A percentile compares a stretch with the other conserved stretches of the same genome.
Evolutionary conservation across 371 early-diverging fungal species (phyloP).

Genomic region (Mucor saturninus): DNA sequence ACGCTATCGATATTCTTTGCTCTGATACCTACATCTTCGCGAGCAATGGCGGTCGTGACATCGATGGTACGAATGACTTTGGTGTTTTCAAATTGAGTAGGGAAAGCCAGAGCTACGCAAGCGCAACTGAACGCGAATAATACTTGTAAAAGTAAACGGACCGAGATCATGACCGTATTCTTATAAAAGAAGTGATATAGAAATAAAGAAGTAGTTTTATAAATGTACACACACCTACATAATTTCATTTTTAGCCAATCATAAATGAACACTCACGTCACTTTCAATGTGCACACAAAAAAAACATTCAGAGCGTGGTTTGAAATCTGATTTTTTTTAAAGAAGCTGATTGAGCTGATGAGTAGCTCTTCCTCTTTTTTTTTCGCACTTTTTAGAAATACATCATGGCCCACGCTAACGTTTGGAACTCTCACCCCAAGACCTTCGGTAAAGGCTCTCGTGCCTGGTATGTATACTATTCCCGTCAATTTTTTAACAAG

Average conservation of each 20-base stretch:
- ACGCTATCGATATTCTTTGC: constrained; percentile 55
- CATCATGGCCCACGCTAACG: constrained; percentile 93
- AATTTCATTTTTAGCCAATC: constrained; percentile 16
- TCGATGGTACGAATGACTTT: constrained; percentile 72
- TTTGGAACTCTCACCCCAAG: constrained; percentile 97
- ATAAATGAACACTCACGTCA: neutral
- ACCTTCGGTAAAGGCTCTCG: constrained; percentile 98
- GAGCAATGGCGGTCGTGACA: constrained; percentile 62
- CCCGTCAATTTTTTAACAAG: neutral
- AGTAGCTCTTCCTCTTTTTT: constrained; percentile 25
- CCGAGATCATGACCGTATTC: constrained; percentile 20
- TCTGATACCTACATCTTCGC: constrained; percentile 65
- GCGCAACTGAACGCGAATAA: constrained; percentile 18
- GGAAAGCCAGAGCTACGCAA: constrained; percentile 27
- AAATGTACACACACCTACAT: neutral
- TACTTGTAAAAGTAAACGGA: constrained; percentile 20
- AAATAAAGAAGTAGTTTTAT: constrained; percentile 2
- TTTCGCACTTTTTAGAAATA: constrained; percentile 24
- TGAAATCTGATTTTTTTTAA: constrained; percentile 3
- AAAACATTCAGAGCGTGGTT: neutral
- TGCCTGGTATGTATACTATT: constrained; percentile 75
- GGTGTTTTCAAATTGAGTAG: constrained; percentile 56
- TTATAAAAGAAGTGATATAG: neutral
- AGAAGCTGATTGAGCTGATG: neutral
- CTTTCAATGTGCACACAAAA: neutral